Percentiles rank a stretch among this genome's conserved stretches.
Evolutionary conservation across 2,329 filamentous ascomycete species (phyloP).

Genomic region (Juglanconis sp.): DNA sequence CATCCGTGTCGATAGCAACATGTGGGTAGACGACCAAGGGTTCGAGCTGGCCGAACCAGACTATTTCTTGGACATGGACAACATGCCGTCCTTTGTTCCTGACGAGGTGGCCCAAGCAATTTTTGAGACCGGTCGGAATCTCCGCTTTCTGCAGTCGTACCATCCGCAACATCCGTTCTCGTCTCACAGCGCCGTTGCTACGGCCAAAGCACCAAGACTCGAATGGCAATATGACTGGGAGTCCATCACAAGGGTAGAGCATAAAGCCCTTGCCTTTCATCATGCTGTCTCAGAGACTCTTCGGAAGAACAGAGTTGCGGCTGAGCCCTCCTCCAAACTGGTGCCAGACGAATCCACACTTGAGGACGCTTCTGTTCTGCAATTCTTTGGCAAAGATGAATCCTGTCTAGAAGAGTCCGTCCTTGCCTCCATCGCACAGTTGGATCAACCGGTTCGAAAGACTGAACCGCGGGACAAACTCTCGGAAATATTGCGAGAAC

Average conservation of each 20-base stretch:
- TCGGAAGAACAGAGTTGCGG: slow-evolving; percentile 3
- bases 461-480: slow-evolving; percentile 33
- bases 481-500: slow-evolving; percentile 36
- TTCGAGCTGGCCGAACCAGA: slow-evolving; percentile 56
- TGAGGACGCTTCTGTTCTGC: slow-evolving; percentile 26
- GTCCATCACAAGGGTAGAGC: slow-evolving; percentile 62
- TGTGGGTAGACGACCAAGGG: slow-evolving; percentile 57
- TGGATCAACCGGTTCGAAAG: slow-evolving; percentile 36
- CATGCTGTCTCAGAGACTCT: slow-evolving; percentile 35
- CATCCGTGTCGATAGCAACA: slow-evolving; percentile 54
- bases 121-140: slow-evolving; percentile 76
- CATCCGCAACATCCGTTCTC: slow-evolving; percentile 71
- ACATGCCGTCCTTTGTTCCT: slow-evolving; percentile 70
- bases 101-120: slow-evolving; percentile 65
- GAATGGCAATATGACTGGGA: slow-evolving; percentile 72
- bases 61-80: slow-evolving; percentile 59
- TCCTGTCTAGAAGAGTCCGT: slow-evolving; percentile 46
- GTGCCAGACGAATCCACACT: neutral
- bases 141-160: slow-evolving; percentile 68
- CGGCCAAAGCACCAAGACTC: slow-evolving; percentile 52
- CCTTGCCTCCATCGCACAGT: slow-evolving; percentile 46
- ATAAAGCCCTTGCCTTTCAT: slow-evolving; percentile 54
- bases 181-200: slow-evolving; percentile 36
- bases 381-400: slow-evolving; percentile 49
- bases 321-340: neutral